These are phyloP conservation scores for Panaeolus papilionaceus DNA, from an alignment of 768 basidiomycete species.

Conservation along the genomic window DNA sequence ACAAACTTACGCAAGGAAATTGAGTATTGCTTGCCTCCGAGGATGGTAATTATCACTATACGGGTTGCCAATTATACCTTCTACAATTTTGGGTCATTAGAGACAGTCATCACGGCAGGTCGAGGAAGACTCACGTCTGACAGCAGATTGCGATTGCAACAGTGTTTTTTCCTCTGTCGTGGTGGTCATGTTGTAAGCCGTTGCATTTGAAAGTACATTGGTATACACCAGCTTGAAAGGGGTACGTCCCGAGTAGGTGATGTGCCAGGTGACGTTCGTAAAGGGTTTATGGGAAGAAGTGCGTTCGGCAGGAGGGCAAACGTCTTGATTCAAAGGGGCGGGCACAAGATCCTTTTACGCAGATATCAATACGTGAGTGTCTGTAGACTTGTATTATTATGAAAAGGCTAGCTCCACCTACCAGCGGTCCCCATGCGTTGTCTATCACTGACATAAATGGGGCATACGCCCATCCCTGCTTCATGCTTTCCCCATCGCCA, in stretches of 20 bases:
- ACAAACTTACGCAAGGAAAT: neutral
- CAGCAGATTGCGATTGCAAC: neutral
- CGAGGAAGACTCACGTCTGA: neutral
- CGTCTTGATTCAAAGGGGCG: constrained; percentile 38
- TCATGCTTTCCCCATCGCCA: constrained; percentile 21
- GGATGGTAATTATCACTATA: neutral
- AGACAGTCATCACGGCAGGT: neutral
- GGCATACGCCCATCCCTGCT: constrained; percentile 37
- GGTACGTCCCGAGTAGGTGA: neutral
- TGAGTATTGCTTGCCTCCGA: neutral
- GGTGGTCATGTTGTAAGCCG: neutral
- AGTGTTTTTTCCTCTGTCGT: neutral
- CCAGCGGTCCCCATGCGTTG: constrained; percentile 37
- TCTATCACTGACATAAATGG: constrained; percentile 35
- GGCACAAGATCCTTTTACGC: constrained; percentile 36
- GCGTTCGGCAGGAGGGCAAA: constrained; percentile 22
- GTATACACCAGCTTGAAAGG: neutral
- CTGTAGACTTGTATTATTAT: neutral
- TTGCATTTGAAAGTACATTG: neutral
- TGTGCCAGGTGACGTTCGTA: neutral
- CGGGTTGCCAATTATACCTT: neutral
- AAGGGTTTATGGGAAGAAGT: neutral
- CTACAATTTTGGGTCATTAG: neutral
- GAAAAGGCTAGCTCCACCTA: constrained; percentile 17
- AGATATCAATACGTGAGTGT: too few relatives aligned